A percentile compares a stretch with the other conserved stretches of the same genome.
phyloP scores from a whole-genome alignment of 805 yeast genomes.

The Wickerhamiella kazuoi region DNA sequence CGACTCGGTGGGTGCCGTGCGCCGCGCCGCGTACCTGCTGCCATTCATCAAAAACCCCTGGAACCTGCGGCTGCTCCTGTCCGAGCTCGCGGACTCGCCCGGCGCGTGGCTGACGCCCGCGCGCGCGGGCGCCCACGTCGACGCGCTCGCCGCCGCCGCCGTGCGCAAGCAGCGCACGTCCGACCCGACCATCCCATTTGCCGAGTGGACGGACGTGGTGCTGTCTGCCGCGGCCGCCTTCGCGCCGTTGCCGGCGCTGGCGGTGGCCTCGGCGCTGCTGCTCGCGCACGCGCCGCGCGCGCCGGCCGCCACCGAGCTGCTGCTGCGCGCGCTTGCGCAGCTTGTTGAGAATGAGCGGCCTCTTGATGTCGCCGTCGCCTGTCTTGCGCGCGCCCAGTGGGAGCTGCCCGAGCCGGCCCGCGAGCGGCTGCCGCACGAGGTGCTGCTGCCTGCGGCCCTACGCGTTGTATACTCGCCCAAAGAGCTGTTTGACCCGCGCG shows the following conservation, averaged over 20 bases:
- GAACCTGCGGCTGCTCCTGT: constrained; percentile 9
- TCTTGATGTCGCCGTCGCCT: constrained; percentile 5
- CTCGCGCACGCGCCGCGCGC: not conserved
- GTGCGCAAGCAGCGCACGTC: constrained; percentile 9
- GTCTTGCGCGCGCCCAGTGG: constrained; percentile 11
- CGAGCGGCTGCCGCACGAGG: constrained; percentile 2
- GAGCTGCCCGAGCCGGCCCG: constrained; percentile 1
- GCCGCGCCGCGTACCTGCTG: constrained; percentile 7
- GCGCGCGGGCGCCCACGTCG: constrained; percentile 4
- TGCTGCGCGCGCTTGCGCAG: constrained; percentile 1
- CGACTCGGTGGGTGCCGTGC: not conserved
- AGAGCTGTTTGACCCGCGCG: constrained; percentile 1
- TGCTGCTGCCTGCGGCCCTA: constrained; percentile 1
- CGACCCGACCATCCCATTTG: constrained; percentile 6
- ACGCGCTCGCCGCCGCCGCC: constrained; percentile 10
- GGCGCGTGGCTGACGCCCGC: not conserved
- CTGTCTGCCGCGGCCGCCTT: constrained; percentile 1
- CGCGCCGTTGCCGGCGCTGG: constrained; percentile 9
- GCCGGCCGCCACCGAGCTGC: not conserved
- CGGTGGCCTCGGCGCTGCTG: constrained; percentile 6
- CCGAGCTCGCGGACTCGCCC: constrained; percentile 8
- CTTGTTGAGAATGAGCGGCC: not conserved
- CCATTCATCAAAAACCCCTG: constrained; percentile 12
- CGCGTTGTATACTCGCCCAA: constrained; percentile 4
- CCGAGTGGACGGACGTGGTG: not conserved